Evolutionary conservation across 768 basidiomycete genomes (phyloP).

Genomic region (Psilocybe tampanensis): DNA sequence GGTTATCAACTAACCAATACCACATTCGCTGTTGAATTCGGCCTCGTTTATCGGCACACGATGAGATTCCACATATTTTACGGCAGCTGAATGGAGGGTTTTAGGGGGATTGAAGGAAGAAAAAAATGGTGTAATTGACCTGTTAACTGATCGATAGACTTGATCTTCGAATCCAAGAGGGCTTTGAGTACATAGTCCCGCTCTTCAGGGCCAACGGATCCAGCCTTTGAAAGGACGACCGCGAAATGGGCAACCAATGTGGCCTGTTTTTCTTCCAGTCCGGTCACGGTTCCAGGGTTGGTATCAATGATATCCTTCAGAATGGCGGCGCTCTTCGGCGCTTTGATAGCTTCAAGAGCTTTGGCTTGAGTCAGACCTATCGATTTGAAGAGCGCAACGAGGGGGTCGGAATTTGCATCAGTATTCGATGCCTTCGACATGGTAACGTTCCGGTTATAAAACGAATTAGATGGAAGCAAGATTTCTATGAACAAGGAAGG

Average conservation of each 20-base stretch:
- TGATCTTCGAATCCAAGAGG: conserved; percentile 74
- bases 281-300: conserved; percentile 46
- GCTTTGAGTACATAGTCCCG: conserved; percentile 64
- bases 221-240: conserved; percentile 57
- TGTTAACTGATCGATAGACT: conserved; percentile 82
- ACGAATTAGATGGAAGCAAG: neutral
- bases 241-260: conserved; percentile 70
- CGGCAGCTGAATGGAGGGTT: conserved; percentile 55
- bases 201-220: conserved; percentile 50
- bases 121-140: conserved; percentile 50
- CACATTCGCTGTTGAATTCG: conserved; percentile 79
- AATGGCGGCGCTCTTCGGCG: conserved; percentile 70
- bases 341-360: conserved; percentile 82
- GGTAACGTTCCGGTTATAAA: neutral
- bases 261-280: conserved; percentile 78
- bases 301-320: conserved; percentile 71
- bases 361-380: conserved; percentile 78
- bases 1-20: conserved; percentile 64
- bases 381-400: conserved; percentile 64
- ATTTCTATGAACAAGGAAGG: neutral
- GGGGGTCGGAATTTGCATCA: conserved; percentile 21
- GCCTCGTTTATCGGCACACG: conserved; percentile 61
- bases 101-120: neutral
- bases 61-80: conserved; percentile 71
- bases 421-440: conserved; percentile 29